Conservation (phyloP, 2,329 filamentous ascomycete species). For the Botrytis fabae region DNA sequence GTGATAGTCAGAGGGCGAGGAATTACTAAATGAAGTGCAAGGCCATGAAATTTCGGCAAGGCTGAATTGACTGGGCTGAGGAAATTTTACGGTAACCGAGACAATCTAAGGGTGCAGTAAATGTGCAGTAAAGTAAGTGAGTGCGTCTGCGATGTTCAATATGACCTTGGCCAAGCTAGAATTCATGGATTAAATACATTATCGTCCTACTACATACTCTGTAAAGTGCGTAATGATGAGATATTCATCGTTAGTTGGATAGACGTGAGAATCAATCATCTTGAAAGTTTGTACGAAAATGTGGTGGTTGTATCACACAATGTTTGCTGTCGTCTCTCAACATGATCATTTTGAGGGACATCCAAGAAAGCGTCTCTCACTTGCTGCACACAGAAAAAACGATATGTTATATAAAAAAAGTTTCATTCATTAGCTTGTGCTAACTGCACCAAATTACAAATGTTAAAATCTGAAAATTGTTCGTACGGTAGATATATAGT, state of each 20-base stretch:
- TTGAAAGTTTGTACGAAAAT: background rate
- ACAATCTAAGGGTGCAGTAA: background rate
- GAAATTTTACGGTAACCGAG: constrained; percentile 1
- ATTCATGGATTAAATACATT: background rate
- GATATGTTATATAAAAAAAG: background rate
- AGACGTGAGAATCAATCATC: background rate
- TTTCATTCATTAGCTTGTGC: background rate
- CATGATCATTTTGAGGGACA: background rate
- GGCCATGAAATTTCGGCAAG: constrained; percentile 1
- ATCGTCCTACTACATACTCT: background rate
- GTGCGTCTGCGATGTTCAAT: background rate
- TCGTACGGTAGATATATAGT: background rate
- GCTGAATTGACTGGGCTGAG: background rate
- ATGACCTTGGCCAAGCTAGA: background rate
- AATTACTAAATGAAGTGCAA: background rate
- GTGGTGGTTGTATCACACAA: background rate
- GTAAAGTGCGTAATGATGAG: background rate
- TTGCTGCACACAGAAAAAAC: background rate
- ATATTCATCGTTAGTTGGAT: background rate
- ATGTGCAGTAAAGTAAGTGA: background rate
- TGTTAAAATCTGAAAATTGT: background rate
- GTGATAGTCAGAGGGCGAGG: background rate
- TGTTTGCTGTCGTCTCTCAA: background rate
- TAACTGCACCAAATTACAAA: background rate
- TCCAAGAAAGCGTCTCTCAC: background rate